Base-by-base conservation (phyloP, 2,329 filamentous ascomycete genomes). In the Zasmidium cellare region DNA sequence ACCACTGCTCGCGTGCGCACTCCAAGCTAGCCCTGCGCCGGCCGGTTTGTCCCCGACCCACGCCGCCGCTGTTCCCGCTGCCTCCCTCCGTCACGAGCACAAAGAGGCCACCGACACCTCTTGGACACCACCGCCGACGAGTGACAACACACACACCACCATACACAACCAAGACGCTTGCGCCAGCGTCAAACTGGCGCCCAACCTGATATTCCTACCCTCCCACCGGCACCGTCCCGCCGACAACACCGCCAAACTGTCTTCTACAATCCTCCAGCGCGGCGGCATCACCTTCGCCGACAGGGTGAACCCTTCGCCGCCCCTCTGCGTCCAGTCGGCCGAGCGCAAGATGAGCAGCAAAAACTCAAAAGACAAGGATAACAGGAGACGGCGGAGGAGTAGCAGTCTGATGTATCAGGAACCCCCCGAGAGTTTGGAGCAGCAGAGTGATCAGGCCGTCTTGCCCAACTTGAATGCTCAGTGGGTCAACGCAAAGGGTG, bases 401-500 rank as follows among this genome's bases (percentile, higher is more conserved):
- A 97, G 93, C 81, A 97, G 93, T 79, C 87, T 99, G 79, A 92
- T 99, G 78, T 97, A 97, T 78, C 92, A 96, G 73, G 94, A 99
- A 77, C 94, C 94, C 55, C 87, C 89, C 60, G 94, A 99, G 82
- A 96, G 93, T 56, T 87, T 97, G 72, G 94, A 99, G 82, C 94
- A 97, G 79, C 91, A 96, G 77, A 97, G 90, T 73, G 94, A 99
- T 77, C 94, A 97, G 82, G 90, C 92, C 57, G 90, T 91, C 38
- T 82, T 97, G 68, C 94, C 94, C 53, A 99, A 99, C 72, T 79
- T 97, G 72, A 99, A 99, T 77, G 92, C 94, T 67, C 91, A 97
- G 79, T 99, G 94, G 94, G 96, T 97, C 67, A 97, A 97, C 77
- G 91, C 92, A 71, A 99, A 99, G 86, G 94, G 94, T 97, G 80